A percentile compares a stretch with the other conserved stretches of the same genome.
phyloP scores from a whole-genome alignment of 805 yeast species.

The Starmera quercuum region DNA sequence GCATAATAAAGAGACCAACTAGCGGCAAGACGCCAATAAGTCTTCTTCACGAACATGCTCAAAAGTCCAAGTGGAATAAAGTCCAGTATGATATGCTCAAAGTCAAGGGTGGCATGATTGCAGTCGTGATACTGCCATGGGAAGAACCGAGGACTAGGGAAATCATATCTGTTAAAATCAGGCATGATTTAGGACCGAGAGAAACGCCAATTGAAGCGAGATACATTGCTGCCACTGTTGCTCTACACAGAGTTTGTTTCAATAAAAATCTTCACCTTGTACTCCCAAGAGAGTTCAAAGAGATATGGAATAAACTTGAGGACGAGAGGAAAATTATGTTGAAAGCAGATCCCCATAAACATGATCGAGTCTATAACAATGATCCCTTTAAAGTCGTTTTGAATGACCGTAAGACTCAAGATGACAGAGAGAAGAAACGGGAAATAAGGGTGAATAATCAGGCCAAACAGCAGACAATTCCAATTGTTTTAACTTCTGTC shows the following conservation, averaged over 20 bases:
- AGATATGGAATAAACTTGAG: conserved; percentile 71
- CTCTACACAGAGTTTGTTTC: conserved; percentile 69
- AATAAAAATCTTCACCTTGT: conserved; percentile 83
- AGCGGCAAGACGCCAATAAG: conserved; percentile 84
- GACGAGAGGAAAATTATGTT: conserved; percentile 43
- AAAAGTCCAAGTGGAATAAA: conserved; percentile 82
- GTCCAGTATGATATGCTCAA: conserved; percentile 69
- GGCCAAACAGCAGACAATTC: conserved; percentile 40
- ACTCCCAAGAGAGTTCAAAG: conserved; percentile 74
- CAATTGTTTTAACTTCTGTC: conserved; percentile 33
- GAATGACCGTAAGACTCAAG: conserved; percentile 44
- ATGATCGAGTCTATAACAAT: conserved; percentile 46
- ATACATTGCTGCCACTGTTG: conserved; percentile 85
- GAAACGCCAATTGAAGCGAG: conserved; percentile 86
- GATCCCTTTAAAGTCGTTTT: conserved; percentile 72
- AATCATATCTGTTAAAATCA: conserved; percentile 46
- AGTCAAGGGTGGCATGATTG: conserved; percentile 50
- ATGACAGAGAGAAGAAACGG: conserved; percentile 37
- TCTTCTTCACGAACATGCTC: conserved; percentile 78
- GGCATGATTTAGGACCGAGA: conserved; percentile 49
- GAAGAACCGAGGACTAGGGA: conserved; percentile 80
- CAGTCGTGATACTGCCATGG: conserved; percentile 58
- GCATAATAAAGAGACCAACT: conserved; percentile 15
- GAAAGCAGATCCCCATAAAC: conserved; percentile 37
- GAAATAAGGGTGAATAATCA: conserved; percentile 39